Percentiles rank a stretch among this genome's conserved stretches.
Evolutionary conservation across 768 basidiomycete species (phyloP).

Genomic region (Boletus vinaceobasis): DNA sequence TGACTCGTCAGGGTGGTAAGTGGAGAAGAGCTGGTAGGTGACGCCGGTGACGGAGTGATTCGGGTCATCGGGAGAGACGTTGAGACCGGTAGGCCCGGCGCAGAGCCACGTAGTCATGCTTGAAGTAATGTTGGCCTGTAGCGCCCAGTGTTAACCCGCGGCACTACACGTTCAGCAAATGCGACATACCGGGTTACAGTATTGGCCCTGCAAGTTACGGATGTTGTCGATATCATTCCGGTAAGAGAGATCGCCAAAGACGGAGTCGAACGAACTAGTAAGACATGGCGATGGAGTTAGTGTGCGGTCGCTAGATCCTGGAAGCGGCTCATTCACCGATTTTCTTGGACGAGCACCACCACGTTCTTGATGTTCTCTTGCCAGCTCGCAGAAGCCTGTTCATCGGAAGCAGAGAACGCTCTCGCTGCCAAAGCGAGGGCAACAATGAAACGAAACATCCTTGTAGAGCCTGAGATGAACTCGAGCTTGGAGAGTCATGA

Average conservation of each 20-base stretch:
- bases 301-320: neutral
- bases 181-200: conserved; percentile 22
- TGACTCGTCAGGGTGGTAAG: conserved; percentile 21
- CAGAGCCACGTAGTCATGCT: conserved; percentile 13
- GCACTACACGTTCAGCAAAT: neutral
- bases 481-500: no score
- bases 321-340: conserved; percentile 13
- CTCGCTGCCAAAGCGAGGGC: conserved; percentile 4
- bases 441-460: conserved; percentile 10
- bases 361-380: conserved; percentile 24
- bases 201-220: conserved; percentile 15
- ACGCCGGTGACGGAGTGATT: conserved; percentile 24
- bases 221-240: conserved; percentile 24
- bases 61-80: conserved; percentile 25
- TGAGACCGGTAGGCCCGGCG: conserved; percentile 13
- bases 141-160: neutral
- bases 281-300: neutral
- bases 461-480: neutral
- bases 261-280: conserved; percentile 22
- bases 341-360: conserved; percentile 27
- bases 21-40: conserved; percentile 22
- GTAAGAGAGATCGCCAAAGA: conserved; percentile 28
- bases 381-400: conserved; percentile 12
- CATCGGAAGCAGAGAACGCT: neutral
- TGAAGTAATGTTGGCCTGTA: conserved; percentile 13